Evolutionary conservation across 441 rosid genomes (phyloP).

Genomic region (Gossypium trilobum): DNA sequence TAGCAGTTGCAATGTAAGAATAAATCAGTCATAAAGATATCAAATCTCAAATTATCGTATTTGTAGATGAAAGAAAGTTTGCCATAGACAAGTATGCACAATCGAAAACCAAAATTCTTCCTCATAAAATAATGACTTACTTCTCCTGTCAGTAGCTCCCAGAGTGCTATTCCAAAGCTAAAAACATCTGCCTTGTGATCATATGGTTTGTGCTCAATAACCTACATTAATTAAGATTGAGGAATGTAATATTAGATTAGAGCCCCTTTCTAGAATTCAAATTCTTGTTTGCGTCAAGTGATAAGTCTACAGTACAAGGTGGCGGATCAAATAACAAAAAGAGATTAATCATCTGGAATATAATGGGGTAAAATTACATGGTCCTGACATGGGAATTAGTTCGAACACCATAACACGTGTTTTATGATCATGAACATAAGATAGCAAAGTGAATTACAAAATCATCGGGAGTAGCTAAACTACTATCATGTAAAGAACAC

Average conservation of each 20-base stretch:
- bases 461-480: constrained; percentile 9
- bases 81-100: background rate
- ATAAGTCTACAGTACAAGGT: background rate
- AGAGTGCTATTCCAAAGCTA: constrained; percentile 77
- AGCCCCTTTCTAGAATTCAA: background rate
- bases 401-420: background rate
- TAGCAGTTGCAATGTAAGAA: constrained; percentile 27
- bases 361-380: background rate
- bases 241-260: constrained; percentile 12
- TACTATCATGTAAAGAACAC: constrained; percentile 11
- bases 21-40: background rate
- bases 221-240: constrained; percentile 43
- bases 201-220: constrained; percentile 84
- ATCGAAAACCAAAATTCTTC: background rate
- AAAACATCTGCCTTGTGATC: constrained; percentile 85
- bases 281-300: background rate
- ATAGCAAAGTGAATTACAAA: background rate
- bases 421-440: background rate
- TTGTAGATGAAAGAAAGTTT: background rate
- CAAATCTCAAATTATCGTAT: background rate
- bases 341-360: background rate
- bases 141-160: constrained; percentile 94
- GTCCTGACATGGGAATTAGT: background rate
- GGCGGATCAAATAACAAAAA: background rate
- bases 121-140: constrained; percentile 35